Evolutionary conservation across 257 asterid genomes (phyloP).

Genomic region (Gentiana dahurica): DNA sequence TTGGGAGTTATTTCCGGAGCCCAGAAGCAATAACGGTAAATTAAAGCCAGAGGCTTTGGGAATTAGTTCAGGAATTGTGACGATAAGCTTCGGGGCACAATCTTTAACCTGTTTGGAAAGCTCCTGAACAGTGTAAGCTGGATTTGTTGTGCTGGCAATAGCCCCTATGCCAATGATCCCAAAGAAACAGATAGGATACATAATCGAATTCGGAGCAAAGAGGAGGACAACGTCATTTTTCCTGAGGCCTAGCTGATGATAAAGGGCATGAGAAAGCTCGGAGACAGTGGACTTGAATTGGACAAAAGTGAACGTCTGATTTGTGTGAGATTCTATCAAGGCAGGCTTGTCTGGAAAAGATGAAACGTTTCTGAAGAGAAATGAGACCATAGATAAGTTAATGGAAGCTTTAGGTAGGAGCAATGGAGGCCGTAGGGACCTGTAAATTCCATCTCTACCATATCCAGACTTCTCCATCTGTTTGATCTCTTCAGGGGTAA

Average conservation of each 20-base stretch:
- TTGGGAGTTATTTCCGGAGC: conserved; percentile 4
- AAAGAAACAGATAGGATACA: conserved; percentile 54
- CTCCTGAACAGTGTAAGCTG: conserved; percentile 56
- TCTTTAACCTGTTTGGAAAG: not conserved
- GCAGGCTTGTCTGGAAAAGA: conserved; percentile 46
- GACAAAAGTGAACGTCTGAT: conserved; percentile 30
- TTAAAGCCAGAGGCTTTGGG: conserved; percentile 32
- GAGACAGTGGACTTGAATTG: conserved; percentile 39
- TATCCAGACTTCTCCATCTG: conserved; percentile 88
- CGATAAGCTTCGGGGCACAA: too few relatives aligned
- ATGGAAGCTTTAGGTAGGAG: conserved; percentile 36
- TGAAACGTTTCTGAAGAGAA: conserved; percentile 63
- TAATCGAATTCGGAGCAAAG: conserved; percentile 63
- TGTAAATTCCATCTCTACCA: conserved; percentile 75
- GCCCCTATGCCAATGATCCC: conserved; percentile 27
- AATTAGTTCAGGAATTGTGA: too few relatives aligned
- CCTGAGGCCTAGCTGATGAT: conserved; percentile 47
- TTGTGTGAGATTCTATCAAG: too few relatives aligned
- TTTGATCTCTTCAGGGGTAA: too few relatives aligned
- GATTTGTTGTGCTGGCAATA: conserved; percentile 40
- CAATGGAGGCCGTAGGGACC: conserved; percentile 62
- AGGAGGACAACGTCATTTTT: conserved; percentile 67
- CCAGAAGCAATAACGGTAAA: conserved; percentile 39
- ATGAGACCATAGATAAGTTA: conserved; percentile 52
- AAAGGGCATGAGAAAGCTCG: conserved; percentile 5